Percentiles rank a stretch among this genome's conserved stretches.
Conservation (phyloP, 495 filamentous ascomycete species). For the Thermothielavioides terrestris region DNA sequence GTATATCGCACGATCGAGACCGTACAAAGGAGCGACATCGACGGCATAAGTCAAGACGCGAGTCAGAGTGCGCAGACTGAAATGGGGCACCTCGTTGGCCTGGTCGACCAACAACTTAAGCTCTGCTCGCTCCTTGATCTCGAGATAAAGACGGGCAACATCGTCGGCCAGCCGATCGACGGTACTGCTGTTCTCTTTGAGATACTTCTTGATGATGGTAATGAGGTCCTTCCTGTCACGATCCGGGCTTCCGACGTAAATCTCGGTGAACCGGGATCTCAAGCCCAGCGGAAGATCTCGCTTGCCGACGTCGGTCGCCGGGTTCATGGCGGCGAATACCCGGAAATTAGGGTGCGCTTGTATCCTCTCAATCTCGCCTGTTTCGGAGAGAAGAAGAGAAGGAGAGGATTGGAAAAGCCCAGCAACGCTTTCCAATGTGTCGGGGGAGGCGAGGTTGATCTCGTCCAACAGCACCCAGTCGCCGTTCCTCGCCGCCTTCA, state of each 20-base stretch:
- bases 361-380: conserved; percentile 80
- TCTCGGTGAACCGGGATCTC: conserved; percentile 69
- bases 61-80: conserved; percentile 91
- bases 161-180: conserved; percentile 62
- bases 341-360: conserved; percentile 88
- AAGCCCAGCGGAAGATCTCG: conserved; percentile 74
- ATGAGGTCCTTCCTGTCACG: conserved; percentile 72
- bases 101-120: conserved; percentile 84
- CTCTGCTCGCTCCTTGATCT: conserved; percentile 72
- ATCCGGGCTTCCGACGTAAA: conserved; percentile 87
- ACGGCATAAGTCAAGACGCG: conserved; percentile 78
- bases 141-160: conserved; percentile 75
- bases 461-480: conserved; percentile 94
- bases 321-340: conserved; percentile 98
- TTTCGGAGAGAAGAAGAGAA: conserved; percentile 83
- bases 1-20: conserved; percentile 76
- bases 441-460: conserved; percentile 90
- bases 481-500: conserved; percentile 84
- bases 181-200: conserved; percentile 56
- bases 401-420: conserved; percentile 71
- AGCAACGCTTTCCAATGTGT: conserved; percentile 87
- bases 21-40: conserved; percentile 76
- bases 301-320: conserved; percentile 94
- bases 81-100: conserved; percentile 87
- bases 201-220: conserved; percentile 75